Percentiles rank a stretch among this genome's conserved stretches.
phyloP scores from a whole-genome alignment of 345 rosid species.

The Bruguiera sexangula region DNA sequence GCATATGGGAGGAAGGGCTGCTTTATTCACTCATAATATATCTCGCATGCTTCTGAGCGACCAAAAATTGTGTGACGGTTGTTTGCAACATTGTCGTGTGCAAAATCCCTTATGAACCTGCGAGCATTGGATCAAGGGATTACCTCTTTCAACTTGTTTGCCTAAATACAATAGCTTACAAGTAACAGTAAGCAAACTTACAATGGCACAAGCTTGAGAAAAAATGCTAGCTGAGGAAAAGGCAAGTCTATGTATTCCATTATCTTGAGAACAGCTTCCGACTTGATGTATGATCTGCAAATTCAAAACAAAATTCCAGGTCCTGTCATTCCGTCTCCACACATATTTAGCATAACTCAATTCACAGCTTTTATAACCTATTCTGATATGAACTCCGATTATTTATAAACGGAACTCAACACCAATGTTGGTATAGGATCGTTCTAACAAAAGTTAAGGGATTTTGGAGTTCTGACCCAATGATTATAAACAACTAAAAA shows the following conservation, averaged over 20 bases:
- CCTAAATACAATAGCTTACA: neutral
- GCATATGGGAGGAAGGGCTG: neutral
- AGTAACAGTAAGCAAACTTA: constrained; percentile 32
- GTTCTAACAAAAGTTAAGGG: too few species aligned
- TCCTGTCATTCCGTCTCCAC: neutral
- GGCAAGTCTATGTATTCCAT: constrained; percentile 84
- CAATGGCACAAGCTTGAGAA: constrained; percentile 63
- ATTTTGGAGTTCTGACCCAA: too few species aligned
- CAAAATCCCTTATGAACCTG: constrained; percentile 70
- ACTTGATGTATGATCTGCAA: constrained; percentile 75
- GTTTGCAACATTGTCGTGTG: constrained; percentile 70
- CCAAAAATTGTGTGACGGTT: constrained; percentile 74
- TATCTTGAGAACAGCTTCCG: constrained; percentile 82
- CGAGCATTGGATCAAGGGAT: constrained; percentile 8
- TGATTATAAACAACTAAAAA: too few species aligned
- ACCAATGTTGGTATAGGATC: too few species aligned
- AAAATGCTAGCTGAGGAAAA: constrained; percentile 75
- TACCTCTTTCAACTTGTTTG: constrained; percentile 1
- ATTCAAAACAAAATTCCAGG: neutral
- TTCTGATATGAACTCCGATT: too few species aligned
- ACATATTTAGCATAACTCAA: neutral
- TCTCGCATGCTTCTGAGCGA: constrained; percentile 78
- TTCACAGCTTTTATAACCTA: neutral
- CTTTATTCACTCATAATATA: constrained; percentile 33
- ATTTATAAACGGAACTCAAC: too few species aligned